These are phyloP conservation scores for Brassica carinata DNA, from an alignment of 345 rosid species.

Conservation along the genomic window DNA sequence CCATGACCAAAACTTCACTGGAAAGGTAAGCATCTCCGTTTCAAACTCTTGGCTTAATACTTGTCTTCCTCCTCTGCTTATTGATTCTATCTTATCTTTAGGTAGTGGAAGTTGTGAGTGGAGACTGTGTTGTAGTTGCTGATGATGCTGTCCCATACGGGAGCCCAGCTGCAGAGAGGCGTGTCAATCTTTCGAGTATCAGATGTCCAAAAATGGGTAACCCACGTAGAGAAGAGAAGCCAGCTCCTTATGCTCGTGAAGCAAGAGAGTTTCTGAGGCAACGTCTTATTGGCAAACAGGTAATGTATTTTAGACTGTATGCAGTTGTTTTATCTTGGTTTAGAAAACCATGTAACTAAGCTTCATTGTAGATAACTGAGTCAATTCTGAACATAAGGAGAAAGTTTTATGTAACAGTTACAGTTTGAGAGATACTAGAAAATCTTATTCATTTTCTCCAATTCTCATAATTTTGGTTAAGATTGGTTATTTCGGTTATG, in stretches of 20 bases:
- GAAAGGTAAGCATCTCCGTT: slow-evolving; percentile 57
- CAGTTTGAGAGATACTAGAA: background rate
- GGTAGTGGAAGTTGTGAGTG: slow-evolving; percentile 98
- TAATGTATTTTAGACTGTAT: slow-evolving; percentile 18
- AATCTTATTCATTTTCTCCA: background rate
- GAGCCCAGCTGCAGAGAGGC: slow-evolving; percentile 79
- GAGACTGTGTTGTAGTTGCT: slow-evolving; percentile 88
- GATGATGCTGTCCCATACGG: slow-evolving; percentile 90
- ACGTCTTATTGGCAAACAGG: slow-evolving; percentile 82
- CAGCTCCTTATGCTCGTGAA: slow-evolving; percentile 93
- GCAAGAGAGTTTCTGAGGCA: slow-evolving; percentile 86
- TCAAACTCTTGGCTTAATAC: background rate
- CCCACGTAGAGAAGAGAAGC: slow-evolving; percentile 87
- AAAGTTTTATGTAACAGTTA: background rate
- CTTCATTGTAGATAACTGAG: background rate
- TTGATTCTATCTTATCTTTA: slow-evolving; percentile 33
- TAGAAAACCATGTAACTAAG: background rate
- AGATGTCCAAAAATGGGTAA: slow-evolving; percentile 89
- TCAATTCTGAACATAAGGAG: background rate
- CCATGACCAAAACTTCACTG: slow-evolving; percentile 85
- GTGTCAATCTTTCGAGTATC: slow-evolving; percentile 91
- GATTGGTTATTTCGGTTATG: background rate
- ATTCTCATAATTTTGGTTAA: background rate
- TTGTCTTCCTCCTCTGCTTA: background rate
- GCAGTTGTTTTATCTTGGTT: background rate